Conservation (phyloP, 2,329 filamentous ascomycete genomes). For the Bipolaris gigantea region DNA sequence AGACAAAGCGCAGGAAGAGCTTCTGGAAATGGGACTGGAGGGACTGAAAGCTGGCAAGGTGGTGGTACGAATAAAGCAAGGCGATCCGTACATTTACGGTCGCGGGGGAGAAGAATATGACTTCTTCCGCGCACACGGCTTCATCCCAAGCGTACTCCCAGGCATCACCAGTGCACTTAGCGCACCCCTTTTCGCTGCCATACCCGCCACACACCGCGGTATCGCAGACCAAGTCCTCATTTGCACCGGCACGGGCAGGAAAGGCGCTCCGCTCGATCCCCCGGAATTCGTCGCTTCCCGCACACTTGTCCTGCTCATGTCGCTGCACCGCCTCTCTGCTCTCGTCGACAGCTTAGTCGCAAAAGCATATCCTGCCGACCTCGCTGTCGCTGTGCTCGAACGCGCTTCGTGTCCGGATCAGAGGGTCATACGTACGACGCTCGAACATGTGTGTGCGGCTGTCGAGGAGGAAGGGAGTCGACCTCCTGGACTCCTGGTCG, state of each 20-base stretch:
- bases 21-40: slow-evolving; percentile 75
- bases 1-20: slow-evolving; percentile 87
- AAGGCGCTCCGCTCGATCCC: slow-evolving; percentile 79
- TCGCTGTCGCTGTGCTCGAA: slow-evolving; percentile 91
- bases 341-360: slow-evolving; percentile 68
- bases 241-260: slow-evolving; percentile 94
- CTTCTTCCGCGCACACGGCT: slow-evolving; percentile 76
- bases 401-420: slow-evolving; percentile 93
- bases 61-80: slow-evolving; percentile 90
- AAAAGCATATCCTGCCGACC: slow-evolving; percentile 68
- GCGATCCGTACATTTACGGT: slow-evolving; percentile 95
- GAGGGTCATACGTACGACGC: slow-evolving; percentile 83
- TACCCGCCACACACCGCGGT: slow-evolving; percentile 85
- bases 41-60: slow-evolving; percentile 70
- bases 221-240: slow-evolving; percentile 91
- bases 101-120: slow-evolving; percentile 89
- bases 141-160: slow-evolving; percentile 73
- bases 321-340: slow-evolving; percentile 77
- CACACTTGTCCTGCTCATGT: slow-evolving; percentile 95
- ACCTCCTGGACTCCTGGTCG: slow-evolving; percentile 84
- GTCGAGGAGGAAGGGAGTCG: slow-evolving; percentile 87
- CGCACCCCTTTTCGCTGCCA: slow-evolving; percentile 83
- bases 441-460: slow-evolving; percentile 76
- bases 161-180: slow-evolving; percentile 87
- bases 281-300: slow-evolving; percentile 75